Evolutionary conservation across 2,329 filamentous ascomycete genomes (phyloP), one percentile per base, ranked within the genome.

Genomic region (Periconia sp.): DNA sequence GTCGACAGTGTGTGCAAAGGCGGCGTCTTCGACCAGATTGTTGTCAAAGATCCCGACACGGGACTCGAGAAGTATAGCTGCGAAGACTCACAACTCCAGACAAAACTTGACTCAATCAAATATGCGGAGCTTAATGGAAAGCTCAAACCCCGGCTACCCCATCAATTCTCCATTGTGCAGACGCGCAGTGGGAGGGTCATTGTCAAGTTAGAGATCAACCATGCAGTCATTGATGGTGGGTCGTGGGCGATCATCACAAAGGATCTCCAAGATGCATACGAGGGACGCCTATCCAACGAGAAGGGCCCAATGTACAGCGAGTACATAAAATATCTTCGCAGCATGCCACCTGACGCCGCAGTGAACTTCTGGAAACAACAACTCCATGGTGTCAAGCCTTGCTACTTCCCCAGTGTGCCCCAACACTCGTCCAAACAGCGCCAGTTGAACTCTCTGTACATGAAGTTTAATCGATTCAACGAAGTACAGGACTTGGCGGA

Each of bases 141-240:
- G 57, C 66, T 62, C 53, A 68, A 64, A 45, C 68, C 68, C 10
- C 51, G 49, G 30, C 63, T 72, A n/a, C 66, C 69, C 6, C 70
- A 73, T 27, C 70, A 71, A 49, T 58, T 71, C 30, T 61, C 63
- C 13, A 63, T 70, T 15, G 46, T 70, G 5, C 60, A 66, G 27
- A 70, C 67, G 3, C 60, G 37, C 1, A 65, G 66, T 0, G 69
- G 69, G 1, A 63, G 56, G 31, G 59, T 72, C 13, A 47, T 70
- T 37, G 60, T 70, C 41, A 72, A 71, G 60, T 59, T 72, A 51
- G 68, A 70, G 45, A 66, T 73, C 58, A 72, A 70, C 41, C 70
- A 73, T 48, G 62, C 64, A 20, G 64, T 73, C 7, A 64, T 73
- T 33, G 70, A 73, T 49, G 70, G 70, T 40, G 67, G 63, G 7